Percentiles rank a stretch among this genome's conserved stretches.
phyloP scores from a whole-genome alignment of 768 basidiomycete species.

The Suillus discolor region DNA sequence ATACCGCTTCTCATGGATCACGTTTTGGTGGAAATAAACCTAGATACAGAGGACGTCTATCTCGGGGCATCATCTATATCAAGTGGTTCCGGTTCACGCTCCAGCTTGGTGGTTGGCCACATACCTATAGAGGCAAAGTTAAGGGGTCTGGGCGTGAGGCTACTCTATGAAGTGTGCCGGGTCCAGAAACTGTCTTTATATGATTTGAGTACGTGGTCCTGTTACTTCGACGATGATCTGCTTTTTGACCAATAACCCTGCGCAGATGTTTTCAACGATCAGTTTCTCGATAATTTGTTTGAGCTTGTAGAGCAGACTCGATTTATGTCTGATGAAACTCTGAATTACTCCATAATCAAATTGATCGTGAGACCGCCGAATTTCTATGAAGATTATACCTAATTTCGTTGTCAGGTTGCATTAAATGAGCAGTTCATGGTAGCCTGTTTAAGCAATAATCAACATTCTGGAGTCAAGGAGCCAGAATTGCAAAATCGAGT shows the following conservation, averaged over 20 bases:
- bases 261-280: constrained; percentile 76
- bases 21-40: constrained; percentile 79
- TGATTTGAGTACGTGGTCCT: constrained; percentile 69
- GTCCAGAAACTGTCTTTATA: constrained; percentile 79
- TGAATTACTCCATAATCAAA: constrained; percentile 96
- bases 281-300: constrained; percentile 87
- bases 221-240: constrained; percentile 1
- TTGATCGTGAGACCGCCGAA: constrained; percentile 65
- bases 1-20: constrained; percentile 86
- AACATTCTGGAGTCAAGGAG: constrained; percentile 28
- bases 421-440: constrained; percentile 99
- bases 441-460: constrained; percentile 51
- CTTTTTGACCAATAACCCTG: constrained; percentile 12
- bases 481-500: constrained; percentile 72
- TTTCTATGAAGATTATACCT: background rate
- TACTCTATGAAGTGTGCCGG: constrained; percentile 92
- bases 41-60: constrained; percentile 66
- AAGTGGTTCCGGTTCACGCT: constrained; percentile 27
- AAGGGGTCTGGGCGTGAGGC: constrained; percentile 64
- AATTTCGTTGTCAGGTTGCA: constrained; percentile 59
- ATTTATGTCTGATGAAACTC: constrained; percentile 83
- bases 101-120: constrained; percentile 42
- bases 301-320: constrained; percentile 93
- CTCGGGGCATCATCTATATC: constrained; percentile 40
- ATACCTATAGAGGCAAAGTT: constrained; percentile 87